phyloP scores from a whole-genome alignment of 225 moss, liverwort and hornwort genomes.

The Physcomitrium patens region DNA sequence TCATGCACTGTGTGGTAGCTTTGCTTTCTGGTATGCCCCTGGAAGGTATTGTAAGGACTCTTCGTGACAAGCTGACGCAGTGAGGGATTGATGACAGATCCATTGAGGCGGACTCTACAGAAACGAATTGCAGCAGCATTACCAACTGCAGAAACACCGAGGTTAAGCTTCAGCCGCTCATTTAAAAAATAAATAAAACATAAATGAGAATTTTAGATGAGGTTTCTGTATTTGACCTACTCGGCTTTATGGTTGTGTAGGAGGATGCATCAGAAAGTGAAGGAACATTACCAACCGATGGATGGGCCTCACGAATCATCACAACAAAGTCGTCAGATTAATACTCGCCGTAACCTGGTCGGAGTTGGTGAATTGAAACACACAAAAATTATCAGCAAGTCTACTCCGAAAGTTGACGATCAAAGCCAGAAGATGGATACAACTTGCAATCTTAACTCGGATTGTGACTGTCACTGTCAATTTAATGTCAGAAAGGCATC shows the following conservation, averaged over 20 bases:
- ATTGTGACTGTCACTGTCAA: neutral
- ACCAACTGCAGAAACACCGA: slow-evolving; percentile 20
- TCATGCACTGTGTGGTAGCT: neutral
- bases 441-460: too few species aligned
- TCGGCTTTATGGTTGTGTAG: slow-evolving; percentile 25
- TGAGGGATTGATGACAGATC: slow-evolving; percentile 34
- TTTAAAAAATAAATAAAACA: neutral
- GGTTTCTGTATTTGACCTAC: slow-evolving; percentile 15
- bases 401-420: too few species aligned
- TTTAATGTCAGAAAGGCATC: neutral
- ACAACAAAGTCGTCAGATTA: slow-evolving; percentile 19
- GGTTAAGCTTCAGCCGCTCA: slow-evolving; percentile 21
- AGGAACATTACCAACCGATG: slow-evolving; percentile 21
- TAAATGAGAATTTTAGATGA: slow-evolving; percentile 12
- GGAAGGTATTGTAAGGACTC: neutral
- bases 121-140: slow-evolving; percentile 15
- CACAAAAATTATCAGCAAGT: too few species aligned
- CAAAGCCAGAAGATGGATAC: too few species aligned
- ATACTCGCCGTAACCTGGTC: slow-evolving; percentile 17
- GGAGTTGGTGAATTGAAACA: slow-evolving; percentile 3
- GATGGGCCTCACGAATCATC: slow-evolving; percentile 23
- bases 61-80: slow-evolving; percentile 24
- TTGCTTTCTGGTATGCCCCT: slow-evolving; percentile 1
- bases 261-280: slow-evolving; percentile 21
- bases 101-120: slow-evolving; percentile 22